These are phyloP conservation scores for Rhodotorula taiwanensis DNA, from an alignment of 768 basidiomycete species.

Conservation along the genomic window DNA sequence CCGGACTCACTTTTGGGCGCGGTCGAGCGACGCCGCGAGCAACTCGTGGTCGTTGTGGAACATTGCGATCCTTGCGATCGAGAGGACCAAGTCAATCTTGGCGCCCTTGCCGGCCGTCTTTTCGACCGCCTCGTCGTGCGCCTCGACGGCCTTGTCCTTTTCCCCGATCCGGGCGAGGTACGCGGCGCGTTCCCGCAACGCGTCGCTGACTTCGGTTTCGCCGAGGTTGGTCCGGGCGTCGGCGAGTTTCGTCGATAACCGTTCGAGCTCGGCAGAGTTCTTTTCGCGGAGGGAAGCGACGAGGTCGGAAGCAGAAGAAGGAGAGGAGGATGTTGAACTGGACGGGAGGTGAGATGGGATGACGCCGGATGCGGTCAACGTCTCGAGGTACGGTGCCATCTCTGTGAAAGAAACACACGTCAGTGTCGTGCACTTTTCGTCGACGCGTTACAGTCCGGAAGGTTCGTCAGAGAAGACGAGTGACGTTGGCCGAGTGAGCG, in stretches of 20 bases:
- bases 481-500: too few relatives aligned
- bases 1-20: slow-evolving; percentile 70
- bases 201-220: slow-evolving; percentile 86
- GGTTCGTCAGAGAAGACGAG: too few relatives aligned
- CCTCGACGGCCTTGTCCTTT: slow-evolving; percentile 70
- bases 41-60: slow-evolving; percentile 76
- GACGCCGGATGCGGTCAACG: slow-evolving; percentile 22
- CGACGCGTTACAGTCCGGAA: too few relatives aligned
- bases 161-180: slow-evolving; percentile 86
- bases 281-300: slow-evolving; percentile 58
- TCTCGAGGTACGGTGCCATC: slow-evolving; percentile 68
- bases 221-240: slow-evolving; percentile 88
- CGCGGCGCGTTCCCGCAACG: slow-evolving; percentile 71
- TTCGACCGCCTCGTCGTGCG: slow-evolving; percentile 73
- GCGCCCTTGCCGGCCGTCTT: slow-evolving; percentile 90
- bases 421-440: too few relatives aligned
- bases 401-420: slow-evolving; percentile 51
- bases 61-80: slow-evolving; percentile 79
- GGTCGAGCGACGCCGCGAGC: slow-evolving; percentile 62
- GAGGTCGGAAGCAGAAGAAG: slow-evolving; percentile 47
- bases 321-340: slow-evolving; percentile 23
- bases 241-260: slow-evolving; percentile 66
- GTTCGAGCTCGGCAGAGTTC: slow-evolving; percentile 65
- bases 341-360: neutral
- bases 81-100: slow-evolving; percentile 83